Base-by-base conservation (phyloP, 257 asterid genomes). In the Petrea volubilis region DNA sequence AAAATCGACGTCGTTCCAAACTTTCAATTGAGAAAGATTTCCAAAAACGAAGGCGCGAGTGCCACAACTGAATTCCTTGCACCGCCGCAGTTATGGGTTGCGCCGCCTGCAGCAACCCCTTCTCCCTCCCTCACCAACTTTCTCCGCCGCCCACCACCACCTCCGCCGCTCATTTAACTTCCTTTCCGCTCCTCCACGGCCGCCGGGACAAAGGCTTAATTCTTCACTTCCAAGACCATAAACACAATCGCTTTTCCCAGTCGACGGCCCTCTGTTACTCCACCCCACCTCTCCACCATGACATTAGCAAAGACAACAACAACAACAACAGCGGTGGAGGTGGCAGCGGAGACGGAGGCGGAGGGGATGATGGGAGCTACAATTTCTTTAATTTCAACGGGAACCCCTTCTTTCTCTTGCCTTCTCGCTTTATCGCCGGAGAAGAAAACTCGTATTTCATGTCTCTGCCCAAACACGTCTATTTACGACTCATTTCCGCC, bases 341-440 rank as follows among this genome's bases (percentile, higher is more conserved):
- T 0, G 74, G 69, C 8, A 79, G 80, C 2, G 85, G 79, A 1
- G 82, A 84, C 7, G 47, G 72, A 8, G 85, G 89, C 12, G 82
- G 81, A 3, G 81, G 81, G 0, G 80, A 69, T 15, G 77, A 79
- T 18, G 80, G 70, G 68, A 76, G 73, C 74, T 28, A 56, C 75
- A 63, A 77, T 63, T 84, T 75, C 87, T 82, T 81, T 49, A 76
- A 82, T 70, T 90, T 69, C 28, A 71, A 73, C 55, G 38, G 73
- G 34, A 64, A 73, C 49, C 76, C 78, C 7, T 73, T 81, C 21
- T 14, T 73, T 47, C 75, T 82, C 27, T 74, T 76, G 57, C 81
- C 77, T n/a, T 53, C 67, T 61, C 72, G 50, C 53, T 64, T 70
- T 59, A 46, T 36, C 15, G 59, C 77, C 17, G 20, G 43, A 12